These are phyloP conservation scores for Cocos nucifera DNA, from an alignment of 176 grass and related monocot species.

Conservation along the genomic window DNA sequence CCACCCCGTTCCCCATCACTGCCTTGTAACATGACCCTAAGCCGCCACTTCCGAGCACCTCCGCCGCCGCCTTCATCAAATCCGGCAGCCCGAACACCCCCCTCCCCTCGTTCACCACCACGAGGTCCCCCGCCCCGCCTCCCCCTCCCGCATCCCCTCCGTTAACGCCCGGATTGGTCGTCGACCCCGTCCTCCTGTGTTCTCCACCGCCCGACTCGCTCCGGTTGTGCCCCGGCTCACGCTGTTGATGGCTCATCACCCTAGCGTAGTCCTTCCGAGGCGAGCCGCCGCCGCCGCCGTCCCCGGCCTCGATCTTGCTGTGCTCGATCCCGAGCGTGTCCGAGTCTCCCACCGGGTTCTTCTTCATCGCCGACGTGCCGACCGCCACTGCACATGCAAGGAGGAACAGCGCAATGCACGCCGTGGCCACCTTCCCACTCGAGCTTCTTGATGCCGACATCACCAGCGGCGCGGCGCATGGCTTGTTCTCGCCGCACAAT, in stretches of 20 bases:
- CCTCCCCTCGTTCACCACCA: constrained; percentile 67
- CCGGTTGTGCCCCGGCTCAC: neutral
- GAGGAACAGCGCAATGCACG: constrained; percentile 10
- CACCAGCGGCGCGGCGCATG: constrained; percentile 23
- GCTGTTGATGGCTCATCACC: too few species aligned
- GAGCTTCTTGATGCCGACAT: neutral
- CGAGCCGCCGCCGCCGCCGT: neutral
- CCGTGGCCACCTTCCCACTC: neutral
- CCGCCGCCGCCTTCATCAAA: constrained; percentile 82
- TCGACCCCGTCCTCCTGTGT: constrained; percentile 5
- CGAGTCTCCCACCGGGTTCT: neutral
- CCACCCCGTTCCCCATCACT: constrained; percentile 51
- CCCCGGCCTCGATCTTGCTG: neutral
- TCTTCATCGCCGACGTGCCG: constrained; percentile 5
- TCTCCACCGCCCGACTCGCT: constrained; percentile 21
- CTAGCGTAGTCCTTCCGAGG: too few species aligned
- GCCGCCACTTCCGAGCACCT: constrained; percentile 64
- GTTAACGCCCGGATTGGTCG: constrained; percentile 4
- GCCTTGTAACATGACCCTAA: constrained; percentile 78
- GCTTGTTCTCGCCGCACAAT: constrained; percentile 33
- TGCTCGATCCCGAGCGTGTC: constrained; percentile 20
- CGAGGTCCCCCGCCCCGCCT: constrained; percentile 24
- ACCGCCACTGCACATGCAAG: constrained; percentile 3
- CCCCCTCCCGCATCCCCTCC: neutral
- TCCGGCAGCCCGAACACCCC: constrained; percentile 65